phyloP scores from a whole-genome alignment of 2,329 filamentous ascomycete species.

The Talaromyces funiculosus region DNA sequence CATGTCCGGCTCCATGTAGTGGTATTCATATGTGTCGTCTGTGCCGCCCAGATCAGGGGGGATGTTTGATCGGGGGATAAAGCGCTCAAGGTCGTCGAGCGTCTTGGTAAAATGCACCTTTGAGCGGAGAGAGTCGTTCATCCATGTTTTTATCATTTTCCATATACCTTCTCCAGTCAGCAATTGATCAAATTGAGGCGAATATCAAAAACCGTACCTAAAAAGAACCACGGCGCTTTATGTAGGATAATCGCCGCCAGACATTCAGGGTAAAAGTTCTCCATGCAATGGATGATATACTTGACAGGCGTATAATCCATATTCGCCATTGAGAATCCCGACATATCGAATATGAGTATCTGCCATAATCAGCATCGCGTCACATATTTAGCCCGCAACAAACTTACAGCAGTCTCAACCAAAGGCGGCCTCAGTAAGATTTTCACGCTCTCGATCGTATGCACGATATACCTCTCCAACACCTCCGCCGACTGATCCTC shows the following conservation, averaged over 20 bases:
- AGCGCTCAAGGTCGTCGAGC: slow-evolving; percentile 67
- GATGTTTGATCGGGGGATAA: slow-evolving; percentile 63
- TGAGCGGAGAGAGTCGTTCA: slow-evolving; percentile 88
- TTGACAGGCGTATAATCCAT: slow-evolving; percentile 98
- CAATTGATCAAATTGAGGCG: neutral
- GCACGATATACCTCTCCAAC: slow-evolving; percentile 83
- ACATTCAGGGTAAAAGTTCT: slow-evolving; percentile 93
- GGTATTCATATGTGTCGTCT: slow-evolving; percentile 73
- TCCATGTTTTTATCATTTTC: slow-evolving; percentile 89
- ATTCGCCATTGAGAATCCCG: slow-evolving; percentile 83
- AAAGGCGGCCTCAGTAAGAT: slow-evolving; percentile 65
- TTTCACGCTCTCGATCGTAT: slow-evolving; percentile 85
- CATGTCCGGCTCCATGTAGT: slow-evolving; percentile 66
- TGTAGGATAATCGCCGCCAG: slow-evolving; percentile 87
- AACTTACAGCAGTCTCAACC: slow-evolving; percentile 78
- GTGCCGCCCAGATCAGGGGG: slow-evolving; percentile 71
- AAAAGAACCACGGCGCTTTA: slow-evolving; percentile 93
- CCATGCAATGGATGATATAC: slow-evolving; percentile 97
- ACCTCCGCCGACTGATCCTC: slow-evolving; percentile 80
- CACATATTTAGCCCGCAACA: neutral
- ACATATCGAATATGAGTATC: slow-evolving; percentile 94
- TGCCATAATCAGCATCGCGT: slow-evolving; percentile 31
- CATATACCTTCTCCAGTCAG: slow-evolving; percentile 60
- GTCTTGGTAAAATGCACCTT: slow-evolving; percentile 90
- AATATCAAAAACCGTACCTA: slow-evolving; percentile 53